phyloP scores from a whole-genome alignment of 805 yeast species.

The Osmozyma mogii region DNA sequence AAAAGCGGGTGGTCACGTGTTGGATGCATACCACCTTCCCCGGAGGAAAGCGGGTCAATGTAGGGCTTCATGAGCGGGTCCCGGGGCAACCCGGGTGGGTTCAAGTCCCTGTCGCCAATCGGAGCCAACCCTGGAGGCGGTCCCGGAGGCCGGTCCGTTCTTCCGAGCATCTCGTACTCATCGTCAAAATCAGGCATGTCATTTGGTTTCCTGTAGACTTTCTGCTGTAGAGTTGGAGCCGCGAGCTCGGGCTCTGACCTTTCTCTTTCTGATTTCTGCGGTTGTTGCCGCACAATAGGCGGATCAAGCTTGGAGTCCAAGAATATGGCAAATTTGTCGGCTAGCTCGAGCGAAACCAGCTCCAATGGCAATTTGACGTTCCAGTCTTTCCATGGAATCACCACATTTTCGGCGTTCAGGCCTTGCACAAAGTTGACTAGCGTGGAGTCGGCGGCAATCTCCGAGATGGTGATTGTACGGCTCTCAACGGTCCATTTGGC shows the following conservation, averaged over 20 bases:
- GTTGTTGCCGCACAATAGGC: too few species aligned
- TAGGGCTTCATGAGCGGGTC: conserved; percentile 37
- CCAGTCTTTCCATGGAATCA: conserved; percentile 1
- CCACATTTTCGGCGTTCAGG: background rate
- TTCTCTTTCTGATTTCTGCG: background rate
- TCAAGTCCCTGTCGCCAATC: conserved; percentile 45
- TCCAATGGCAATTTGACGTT: background rate
- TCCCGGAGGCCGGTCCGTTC: conserved; percentile 3
- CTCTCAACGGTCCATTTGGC: conserved; percentile 1
- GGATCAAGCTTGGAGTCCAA: background rate
- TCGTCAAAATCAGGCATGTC: conserved; percentile 49
- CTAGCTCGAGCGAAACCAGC: background rate
- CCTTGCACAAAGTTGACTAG: conserved; percentile 1
- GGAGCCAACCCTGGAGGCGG: conserved; percentile 15
- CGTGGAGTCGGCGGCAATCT: background rate
- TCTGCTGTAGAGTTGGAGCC: too few species aligned
- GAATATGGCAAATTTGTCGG: background rate
- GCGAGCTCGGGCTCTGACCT: too few species aligned
- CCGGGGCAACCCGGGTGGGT: conserved; percentile 36
- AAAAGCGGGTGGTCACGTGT: conserved; percentile 46
- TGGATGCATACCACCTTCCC: conserved; percentile 49
- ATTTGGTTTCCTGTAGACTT: conserved; percentile 15
- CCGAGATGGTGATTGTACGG: background rate
- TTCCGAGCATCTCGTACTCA: conserved; percentile 35
- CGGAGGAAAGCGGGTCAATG: conserved; percentile 31